Percentiles rank a stretch among this genome's conserved stretches.
These are phyloP conservation scores for Fraxinus excelsior DNA, from an alignment of 257 asterid species.

Conservation along the genomic window DNA sequence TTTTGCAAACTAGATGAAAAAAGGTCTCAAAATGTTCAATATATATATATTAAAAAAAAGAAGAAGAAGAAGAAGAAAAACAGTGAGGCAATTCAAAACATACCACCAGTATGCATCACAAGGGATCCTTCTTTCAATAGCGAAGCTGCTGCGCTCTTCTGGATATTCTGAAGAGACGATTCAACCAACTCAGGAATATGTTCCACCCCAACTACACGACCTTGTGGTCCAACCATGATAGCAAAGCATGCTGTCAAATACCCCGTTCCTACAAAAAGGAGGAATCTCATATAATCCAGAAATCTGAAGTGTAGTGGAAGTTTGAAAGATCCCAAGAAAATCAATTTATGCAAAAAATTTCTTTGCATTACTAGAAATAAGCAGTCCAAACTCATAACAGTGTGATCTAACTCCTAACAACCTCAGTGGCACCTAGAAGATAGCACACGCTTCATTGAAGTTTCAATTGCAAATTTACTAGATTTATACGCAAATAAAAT, in stretches of 20 bases:
- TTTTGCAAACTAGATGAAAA: slow-evolving; percentile 8
- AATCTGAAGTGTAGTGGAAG: not conserved
- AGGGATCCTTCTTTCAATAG: slow-evolving; percentile 75
- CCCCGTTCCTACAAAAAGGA: slow-evolving; percentile 70
- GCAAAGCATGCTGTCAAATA: slow-evolving; percentile 97
- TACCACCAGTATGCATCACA: slow-evolving; percentile 72
- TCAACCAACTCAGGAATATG: slow-evolving; percentile 89
- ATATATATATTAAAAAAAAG: too few relatives aligned
- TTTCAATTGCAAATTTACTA: not conserved
- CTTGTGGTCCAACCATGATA: slow-evolving; percentile 90
- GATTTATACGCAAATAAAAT: not conserved
- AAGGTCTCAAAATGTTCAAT: not conserved
- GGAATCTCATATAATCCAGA: slow-evolving; percentile 7
- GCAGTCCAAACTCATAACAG: not conserved
- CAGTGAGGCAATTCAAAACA: slow-evolving; percentile 26
- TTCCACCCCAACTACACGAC: slow-evolving; percentile 85
- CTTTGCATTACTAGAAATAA: not conserved
- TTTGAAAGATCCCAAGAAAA: not conserved
- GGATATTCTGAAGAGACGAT: slow-evolving; percentile 59
- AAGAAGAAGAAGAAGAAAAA: slow-evolving; percentile 2
- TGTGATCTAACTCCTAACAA: not conserved
- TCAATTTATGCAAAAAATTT: not conserved
- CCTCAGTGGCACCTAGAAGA: not conserved
- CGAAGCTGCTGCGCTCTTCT: slow-evolving; percentile 80
- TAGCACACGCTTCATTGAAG: not conserved